phyloP scores from a whole-genome alignment of 1,284 basidiomycete genomes.

The Malassezia equina region DNA sequence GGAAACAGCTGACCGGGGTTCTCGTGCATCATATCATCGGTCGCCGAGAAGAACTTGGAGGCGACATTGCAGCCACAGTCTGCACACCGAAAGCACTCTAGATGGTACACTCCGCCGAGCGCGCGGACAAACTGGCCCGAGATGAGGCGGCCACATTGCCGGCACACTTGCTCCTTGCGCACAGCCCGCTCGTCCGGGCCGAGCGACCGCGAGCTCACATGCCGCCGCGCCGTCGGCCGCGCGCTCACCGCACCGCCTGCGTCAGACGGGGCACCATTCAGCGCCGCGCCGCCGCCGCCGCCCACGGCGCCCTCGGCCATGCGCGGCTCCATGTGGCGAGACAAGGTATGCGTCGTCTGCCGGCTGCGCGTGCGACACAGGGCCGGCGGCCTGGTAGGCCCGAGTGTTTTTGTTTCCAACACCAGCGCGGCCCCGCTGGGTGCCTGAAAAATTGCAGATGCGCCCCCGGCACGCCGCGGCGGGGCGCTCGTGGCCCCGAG shows the following conservation, averaged over 20 bases:
- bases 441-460: background rate
- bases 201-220: background rate
- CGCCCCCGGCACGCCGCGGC: background rate
- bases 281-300: background rate
- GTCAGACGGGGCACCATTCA: background rate
- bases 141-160: conserved; percentile 51
- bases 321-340: background rate
- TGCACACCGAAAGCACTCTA: conserved; percentile 85
- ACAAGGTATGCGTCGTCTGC: background rate
- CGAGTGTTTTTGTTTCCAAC: background rate
- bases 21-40: conserved; percentile 60
- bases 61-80: conserved; percentile 94
- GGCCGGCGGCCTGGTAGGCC: background rate
- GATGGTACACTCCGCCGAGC: conserved; percentile 82
- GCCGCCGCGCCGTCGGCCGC: background rate
- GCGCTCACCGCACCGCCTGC: background rate
- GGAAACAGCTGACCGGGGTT: conserved; percentile 35
- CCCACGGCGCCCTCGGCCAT: background rate
- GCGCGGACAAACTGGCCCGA: conserved; percentile 93
- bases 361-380: background rate
- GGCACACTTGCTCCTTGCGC: conserved; percentile 33
- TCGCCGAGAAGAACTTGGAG: conserved; percentile 85
- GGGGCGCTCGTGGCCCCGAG: background rate
- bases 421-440: background rate
- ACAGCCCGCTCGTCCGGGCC: background rate